A percentile compares a stretch with the other conserved stretches of the same genome.
Evolutionary conservation across 2,329 filamentous ascomycete species (phyloP).

Genomic region (Cryphonectria radicalis): DNA sequence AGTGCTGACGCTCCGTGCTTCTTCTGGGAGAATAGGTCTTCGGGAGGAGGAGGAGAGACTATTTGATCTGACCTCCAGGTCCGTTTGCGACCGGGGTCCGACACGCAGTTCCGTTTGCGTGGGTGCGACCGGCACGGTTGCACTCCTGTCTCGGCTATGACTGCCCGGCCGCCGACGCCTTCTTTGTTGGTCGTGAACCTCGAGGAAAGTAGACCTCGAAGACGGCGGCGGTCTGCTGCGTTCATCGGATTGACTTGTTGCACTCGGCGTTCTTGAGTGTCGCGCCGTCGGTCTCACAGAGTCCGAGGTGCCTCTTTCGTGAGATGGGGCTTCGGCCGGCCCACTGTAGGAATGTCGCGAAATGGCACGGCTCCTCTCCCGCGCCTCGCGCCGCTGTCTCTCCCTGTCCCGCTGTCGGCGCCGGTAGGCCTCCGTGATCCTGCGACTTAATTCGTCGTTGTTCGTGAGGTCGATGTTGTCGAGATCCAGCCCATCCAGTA

Average conservation of each 20-base stretch:
- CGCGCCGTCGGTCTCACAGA: constrained; percentile 45
- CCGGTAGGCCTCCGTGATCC: constrained; percentile 87
- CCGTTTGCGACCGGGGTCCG: constrained; percentile 67
- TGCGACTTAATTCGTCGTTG: constrained; percentile 87
- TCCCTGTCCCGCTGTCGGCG: constrained; percentile 72
- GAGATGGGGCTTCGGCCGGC: constrained; percentile 35
- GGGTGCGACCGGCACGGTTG: constrained; percentile 52
- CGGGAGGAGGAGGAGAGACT: constrained; percentile 43
- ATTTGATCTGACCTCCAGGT: constrained; percentile 56
- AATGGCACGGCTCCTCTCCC: constrained; percentile 49
- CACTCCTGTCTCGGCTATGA: constrained; percentile 51
- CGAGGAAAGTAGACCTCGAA: constrained; percentile 52
- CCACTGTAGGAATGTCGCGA: constrained; percentile 43
- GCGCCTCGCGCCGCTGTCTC: constrained; percentile 54
- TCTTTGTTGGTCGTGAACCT: constrained; percentile 48
- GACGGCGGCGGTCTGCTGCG: constrained; percentile 56
- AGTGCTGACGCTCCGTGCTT: constrained; percentile 45
- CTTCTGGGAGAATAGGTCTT: constrained; percentile 45
- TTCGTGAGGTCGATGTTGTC: constrained; percentile 83
- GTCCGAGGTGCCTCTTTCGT: constrained; percentile 35
- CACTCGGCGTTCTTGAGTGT: constrained; percentile 50
- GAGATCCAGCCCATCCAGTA: constrained; percentile 86
- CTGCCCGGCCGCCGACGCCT: constrained; percentile 58
- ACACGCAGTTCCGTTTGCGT: constrained; percentile 50
- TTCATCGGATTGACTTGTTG: constrained; percentile 50